These are phyloP conservation scores for Curvularia eragrostidis DNA, from an alignment of 2,329 filamentous ascomycete species.

Conservation along the genomic window DNA sequence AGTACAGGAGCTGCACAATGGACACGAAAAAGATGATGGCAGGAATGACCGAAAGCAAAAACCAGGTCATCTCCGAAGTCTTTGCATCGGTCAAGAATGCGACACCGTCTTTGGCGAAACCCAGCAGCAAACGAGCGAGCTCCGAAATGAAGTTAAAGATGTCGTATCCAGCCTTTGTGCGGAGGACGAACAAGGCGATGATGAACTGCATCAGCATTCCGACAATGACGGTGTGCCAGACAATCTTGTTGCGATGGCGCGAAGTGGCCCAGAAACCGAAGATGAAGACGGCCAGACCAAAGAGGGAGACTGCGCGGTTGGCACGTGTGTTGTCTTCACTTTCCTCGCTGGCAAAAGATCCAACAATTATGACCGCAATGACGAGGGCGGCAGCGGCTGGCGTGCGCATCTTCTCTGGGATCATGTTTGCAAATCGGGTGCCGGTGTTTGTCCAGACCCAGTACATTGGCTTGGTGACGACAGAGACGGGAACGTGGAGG, in stretches of 20 bases:
- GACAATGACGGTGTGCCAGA: slow-evolving; percentile 70
- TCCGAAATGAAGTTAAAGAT: slow-evolving; percentile 89
- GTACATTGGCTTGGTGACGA: slow-evolving; percentile 71
- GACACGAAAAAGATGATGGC: slow-evolving; percentile 97
- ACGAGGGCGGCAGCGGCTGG: slow-evolving; percentile 68
- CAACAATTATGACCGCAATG: slow-evolving; percentile 77
- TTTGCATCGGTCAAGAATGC: slow-evolving; percentile 68
- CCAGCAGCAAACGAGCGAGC: slow-evolving; percentile 75
- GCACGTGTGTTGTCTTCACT: slow-evolving; percentile 76
- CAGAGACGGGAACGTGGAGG: slow-evolving; percentile 72
- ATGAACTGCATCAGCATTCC: slow-evolving; percentile 90
- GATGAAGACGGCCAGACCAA: slow-evolving; percentile 78
- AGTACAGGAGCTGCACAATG: slow-evolving; percentile 85
- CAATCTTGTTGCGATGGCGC: slow-evolving; percentile 65
- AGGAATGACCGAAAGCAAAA: slow-evolving; percentile 81
- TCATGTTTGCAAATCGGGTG: slow-evolving; percentile 63
- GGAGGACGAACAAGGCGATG: slow-evolving; percentile 85
- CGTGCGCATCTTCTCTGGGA: slow-evolving; percentile 71
- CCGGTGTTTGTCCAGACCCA: slow-evolving; percentile 72
- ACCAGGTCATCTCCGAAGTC: slow-evolving; percentile 62
- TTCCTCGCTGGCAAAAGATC: slow-evolving; percentile 76
- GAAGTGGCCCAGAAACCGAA: slow-evolving; percentile 73
- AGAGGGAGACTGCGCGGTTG: slow-evolving; percentile 81
- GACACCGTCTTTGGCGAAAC: slow-evolving; percentile 76
- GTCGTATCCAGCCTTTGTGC: slow-evolving; percentile 79